Conservation (phyloP, 805 yeast genomes). For the Metschnikowia baotianmanensis region DNA sequence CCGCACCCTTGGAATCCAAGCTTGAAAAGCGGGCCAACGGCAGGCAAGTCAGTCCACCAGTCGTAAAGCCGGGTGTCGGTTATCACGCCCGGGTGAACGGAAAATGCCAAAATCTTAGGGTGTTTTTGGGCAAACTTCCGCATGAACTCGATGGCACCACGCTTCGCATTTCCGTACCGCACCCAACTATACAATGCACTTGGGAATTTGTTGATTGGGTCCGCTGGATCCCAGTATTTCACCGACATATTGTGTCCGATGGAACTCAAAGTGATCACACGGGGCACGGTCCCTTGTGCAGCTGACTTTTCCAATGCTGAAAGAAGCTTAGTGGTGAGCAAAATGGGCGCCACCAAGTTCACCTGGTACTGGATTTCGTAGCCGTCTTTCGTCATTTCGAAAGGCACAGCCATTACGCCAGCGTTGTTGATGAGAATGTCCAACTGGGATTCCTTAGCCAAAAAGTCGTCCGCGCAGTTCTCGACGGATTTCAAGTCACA, state of each 20-base stretch:
- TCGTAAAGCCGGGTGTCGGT: constrained; percentile 33
- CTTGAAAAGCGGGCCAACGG: constrained; percentile 23
- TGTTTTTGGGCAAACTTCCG: constrained; percentile 25
- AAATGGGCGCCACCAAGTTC: constrained; percentile 34
- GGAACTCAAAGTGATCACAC: constrained; percentile 33
- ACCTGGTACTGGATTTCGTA: constrained; percentile 43
- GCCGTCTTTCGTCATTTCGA: constrained; percentile 33
- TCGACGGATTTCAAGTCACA: constrained; percentile 17
- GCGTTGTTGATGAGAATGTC: constrained; percentile 41
- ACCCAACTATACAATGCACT: constrained; percentile 27
- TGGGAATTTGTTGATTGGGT: constrained; percentile 27
- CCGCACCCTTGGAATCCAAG: constrained; percentile 17
- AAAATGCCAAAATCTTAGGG: constrained; percentile 32
- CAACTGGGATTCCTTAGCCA: constrained; percentile 24
- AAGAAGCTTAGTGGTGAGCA: constrained; percentile 30
- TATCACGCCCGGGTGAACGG: constrained; percentile 42
- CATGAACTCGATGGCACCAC: constrained; percentile 32
- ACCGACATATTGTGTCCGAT: constrained; percentile 30
- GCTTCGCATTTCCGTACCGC: constrained; percentile 37
- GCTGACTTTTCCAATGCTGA: constrained; percentile 25
- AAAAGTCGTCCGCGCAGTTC: constrained; percentile 24
- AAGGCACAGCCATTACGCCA: constrained; percentile 42
- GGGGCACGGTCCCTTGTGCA: constrained; percentile 21
- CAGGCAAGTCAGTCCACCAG: constrained; percentile 26
- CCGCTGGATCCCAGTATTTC: constrained; percentile 26